Conservation (phyloP, 164 flowering plant species). For the Piper betle region DNA sequence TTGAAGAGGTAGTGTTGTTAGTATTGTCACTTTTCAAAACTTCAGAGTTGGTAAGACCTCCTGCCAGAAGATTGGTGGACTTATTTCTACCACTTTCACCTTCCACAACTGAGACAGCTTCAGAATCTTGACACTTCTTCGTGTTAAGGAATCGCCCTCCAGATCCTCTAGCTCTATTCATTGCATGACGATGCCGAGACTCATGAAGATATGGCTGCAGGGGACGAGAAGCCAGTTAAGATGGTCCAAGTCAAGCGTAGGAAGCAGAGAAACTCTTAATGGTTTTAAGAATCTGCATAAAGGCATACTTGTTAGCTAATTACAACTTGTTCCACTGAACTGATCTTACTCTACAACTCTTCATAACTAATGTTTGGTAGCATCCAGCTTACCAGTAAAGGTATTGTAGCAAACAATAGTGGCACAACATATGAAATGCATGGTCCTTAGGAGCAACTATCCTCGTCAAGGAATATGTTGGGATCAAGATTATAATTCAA, state of each 20-base stretch:
- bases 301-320: too few species aligned
- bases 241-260: neutral
- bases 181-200: constrained; percentile 79
- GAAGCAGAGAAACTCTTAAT: too few species aligned
- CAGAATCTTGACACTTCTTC: constrained; percentile 30
- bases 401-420: too few species aligned
- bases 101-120: constrained; percentile 3
- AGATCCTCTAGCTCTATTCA: constrained; percentile 68
- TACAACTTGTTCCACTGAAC: too few species aligned
- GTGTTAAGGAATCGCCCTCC: constrained; percentile 84
- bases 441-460: too few species aligned
- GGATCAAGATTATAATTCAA: too few species aligned
- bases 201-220: constrained; percentile 79
- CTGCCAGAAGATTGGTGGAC: neutral
- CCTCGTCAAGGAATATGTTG: too few species aligned
- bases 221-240: too few species aligned
- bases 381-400: too few species aligned
- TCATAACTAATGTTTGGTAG: too few species aligned
- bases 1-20: constrained; percentile 13
- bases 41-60: neutral
- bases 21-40: constrained; percentile 7
- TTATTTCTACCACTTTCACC: constrained; percentile 6
- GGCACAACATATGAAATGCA: too few species aligned
- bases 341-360: too few species aligned
- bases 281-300: neutral